Conservation (phyloP, 768 basidiomycete species). For the Trametes gibbosa region DNA sequence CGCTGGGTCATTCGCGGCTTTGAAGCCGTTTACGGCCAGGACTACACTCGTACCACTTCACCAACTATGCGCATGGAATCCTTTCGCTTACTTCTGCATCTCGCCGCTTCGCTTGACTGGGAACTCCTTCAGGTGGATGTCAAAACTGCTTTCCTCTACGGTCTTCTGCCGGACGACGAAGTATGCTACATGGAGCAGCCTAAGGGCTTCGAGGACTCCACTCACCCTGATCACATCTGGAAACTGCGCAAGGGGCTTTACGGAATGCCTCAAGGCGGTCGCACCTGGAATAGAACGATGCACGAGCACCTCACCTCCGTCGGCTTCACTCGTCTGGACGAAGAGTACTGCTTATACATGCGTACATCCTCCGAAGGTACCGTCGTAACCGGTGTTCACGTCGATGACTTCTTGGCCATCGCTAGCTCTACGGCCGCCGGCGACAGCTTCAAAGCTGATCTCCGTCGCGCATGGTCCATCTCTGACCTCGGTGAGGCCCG, state of each 20-base stretch:
- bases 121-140: conserved; percentile 40
- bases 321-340: conserved; percentile 12
- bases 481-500: conserved; percentile 33
- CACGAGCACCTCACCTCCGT: conserved; percentile 1
- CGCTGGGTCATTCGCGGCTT: conserved; percentile 42
- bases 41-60: conserved; percentile 43
- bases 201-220: conserved; percentile 18
- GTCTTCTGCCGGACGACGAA: conserved; percentile 29
- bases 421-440: conserved; percentile 27
- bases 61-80: conserved; percentile 41
- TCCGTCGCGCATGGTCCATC: conserved; percentile 31
- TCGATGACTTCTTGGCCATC: conserved; percentile 21
- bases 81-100: conserved; percentile 34
- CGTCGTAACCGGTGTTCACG: conserved; percentile 22
- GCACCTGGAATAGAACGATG: conserved; percentile 19
- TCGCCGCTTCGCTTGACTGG: conserved; percentile 35
- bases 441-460: conserved; percentile 27
- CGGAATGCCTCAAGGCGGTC: conserved; percentile 23
- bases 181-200: conserved; percentile 36
- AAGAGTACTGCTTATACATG: conserved; percentile 21
- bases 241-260: conserved; percentile 17
- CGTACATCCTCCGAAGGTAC: not conserved
- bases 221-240: conserved; percentile 6
- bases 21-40: conserved; percentile 39
- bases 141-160: conserved; percentile 40